Evolutionary conservation across 2,329 filamentous ascomycete genomes (phyloP), one percentile per base, ranked within the genome.

Genomic region (Cladosporium sp.): DNA sequence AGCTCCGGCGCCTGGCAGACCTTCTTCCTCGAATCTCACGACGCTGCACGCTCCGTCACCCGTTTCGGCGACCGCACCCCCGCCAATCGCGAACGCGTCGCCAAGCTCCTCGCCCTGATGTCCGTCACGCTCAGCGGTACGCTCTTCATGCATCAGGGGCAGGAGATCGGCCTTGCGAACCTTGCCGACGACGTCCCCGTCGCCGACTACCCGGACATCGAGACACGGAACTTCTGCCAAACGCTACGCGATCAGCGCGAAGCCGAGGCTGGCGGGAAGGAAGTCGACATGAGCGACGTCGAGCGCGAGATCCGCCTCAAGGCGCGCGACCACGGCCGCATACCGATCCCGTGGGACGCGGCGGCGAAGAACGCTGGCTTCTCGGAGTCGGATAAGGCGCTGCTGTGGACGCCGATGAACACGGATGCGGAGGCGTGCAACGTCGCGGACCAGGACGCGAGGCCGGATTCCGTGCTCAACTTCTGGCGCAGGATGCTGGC

Each of bases 341-440:
- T 82, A 0, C 84, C 85, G 0, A 83, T 89, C 66, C 84, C 86
- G 62, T 89, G 85, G 85, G 75, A 82, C 54, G 62, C 22, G 7
- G 10, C 67, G 19, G 71, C 45, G 34, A n/a, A 19, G 13, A 40
- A 52, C 18, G 42, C 42, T 13, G 49, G 42, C 1, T 52, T 52
- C 41, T 52, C 59, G 2, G 43, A 53, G 10, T 45, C 37, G 8
- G 1, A 22, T 2, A 34, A 28, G 9, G 43, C 34, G 33, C 38
- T 28, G 4, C 38, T 58, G 22, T 61, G 59, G 59, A 55, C 56
- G 19, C 58, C 56, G 0, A 61, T 60, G 58, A 60, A 59, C 43
- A 57, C 54, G 4, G 58, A 60, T 38, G 53, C 52, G 3, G 44
- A 46, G 3, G 9, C 46, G 2, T 60, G 58, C 49, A 60, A 60